phyloP scores from a whole-genome alignment of 2,329 filamentous ascomycete genomes.

The Exophiala mesophila region DNA sequence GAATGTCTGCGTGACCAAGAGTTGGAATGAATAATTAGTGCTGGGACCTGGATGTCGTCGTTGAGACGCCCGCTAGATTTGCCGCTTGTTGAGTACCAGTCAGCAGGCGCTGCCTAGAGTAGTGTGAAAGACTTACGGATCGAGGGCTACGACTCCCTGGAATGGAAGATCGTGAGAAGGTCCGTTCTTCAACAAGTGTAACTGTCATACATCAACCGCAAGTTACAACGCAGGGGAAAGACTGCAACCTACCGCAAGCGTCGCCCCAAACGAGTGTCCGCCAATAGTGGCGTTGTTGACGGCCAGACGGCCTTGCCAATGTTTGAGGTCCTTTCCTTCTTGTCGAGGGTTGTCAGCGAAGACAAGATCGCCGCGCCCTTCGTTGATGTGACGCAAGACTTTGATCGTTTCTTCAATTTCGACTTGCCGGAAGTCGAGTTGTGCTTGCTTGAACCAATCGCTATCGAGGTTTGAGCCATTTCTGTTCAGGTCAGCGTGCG shows the following conservation, averaged over 20 bases:
- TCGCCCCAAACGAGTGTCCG: conserved; percentile 64
- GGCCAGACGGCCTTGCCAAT: conserved; percentile 53
- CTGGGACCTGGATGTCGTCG: conserved; percentile 52
- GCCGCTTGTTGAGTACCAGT: conserved; percentile 33
- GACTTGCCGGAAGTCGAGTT: conserved; percentile 27
- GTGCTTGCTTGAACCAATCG: conserved; percentile 23
- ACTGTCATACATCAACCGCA: no score
- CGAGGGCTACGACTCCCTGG: conserved; percentile 56
- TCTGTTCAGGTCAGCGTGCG: no score
- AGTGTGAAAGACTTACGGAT: conserved; percentile 40
- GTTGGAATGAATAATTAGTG: conserved; percentile 59
- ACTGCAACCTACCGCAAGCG: conserved; percentile 42
- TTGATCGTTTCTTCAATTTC: conserved; percentile 26
- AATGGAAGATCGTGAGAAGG: conserved; percentile 44
- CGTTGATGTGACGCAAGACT: conserved; percentile 21
- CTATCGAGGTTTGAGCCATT: conserved; percentile 10
- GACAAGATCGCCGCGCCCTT: conserved; percentile 17
- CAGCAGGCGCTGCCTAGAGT: not conserved
- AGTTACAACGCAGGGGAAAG: not conserved
- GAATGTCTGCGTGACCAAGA: conserved; percentile 57
- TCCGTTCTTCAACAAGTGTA: conserved; percentile 37
- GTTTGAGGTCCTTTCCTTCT: conserved; percentile 45
- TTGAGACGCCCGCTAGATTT: conserved; percentile 61
- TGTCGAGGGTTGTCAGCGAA: conserved; percentile 40
- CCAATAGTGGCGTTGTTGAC: conserved; percentile 52